phyloP scores from a whole-genome alignment of 2,329 filamentous ascomycete species.

The Geosmithia putterillii region DNA sequence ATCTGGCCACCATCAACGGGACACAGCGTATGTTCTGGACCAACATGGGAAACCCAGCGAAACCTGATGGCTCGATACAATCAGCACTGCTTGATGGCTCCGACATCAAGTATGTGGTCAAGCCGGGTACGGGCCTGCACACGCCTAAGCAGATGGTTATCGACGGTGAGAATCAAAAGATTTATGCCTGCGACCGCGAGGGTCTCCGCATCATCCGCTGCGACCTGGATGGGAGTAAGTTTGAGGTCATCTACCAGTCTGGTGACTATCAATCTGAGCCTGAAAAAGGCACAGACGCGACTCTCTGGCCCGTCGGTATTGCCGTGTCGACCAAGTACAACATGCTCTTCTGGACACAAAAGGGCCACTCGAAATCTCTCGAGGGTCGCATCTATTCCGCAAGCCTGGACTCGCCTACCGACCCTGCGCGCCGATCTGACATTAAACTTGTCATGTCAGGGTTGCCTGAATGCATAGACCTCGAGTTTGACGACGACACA shows the following conservation, averaged over 20 bases:
- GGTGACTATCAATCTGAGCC: conserved; percentile 11
- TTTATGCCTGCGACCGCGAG: conserved; percentile 32
- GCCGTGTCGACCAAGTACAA: conserved; percentile 26
- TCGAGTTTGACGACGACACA: conserved; percentile 35
- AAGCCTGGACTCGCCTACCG: conserved; percentile 23
- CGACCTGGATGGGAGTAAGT: conserved; percentile 22
- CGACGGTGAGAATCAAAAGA: conserved; percentile 12
- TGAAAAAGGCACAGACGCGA: conserved; percentile 14
- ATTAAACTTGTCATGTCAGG: conserved; percentile 26
- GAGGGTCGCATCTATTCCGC: conserved; percentile 41
- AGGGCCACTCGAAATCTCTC: conserved; percentile 37
- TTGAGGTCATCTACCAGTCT: conserved; percentile 26
- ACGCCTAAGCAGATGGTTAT: conserved; percentile 34
- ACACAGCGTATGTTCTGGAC: conserved; percentile 32
- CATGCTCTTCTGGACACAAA: conserved; percentile 48
- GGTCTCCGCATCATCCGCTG: conserved; percentile 25
- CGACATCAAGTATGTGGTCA: conserved; percentile 27
- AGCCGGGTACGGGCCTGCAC: conserved; percentile 26
- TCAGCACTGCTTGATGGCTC: conserved; percentile 36
- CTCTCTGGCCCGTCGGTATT: conserved; percentile 44
- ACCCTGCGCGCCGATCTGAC: conserved; percentile 24
- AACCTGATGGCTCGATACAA: conserved; percentile 27
- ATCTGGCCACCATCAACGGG: conserved; percentile 15
- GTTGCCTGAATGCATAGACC: conserved; percentile 44
- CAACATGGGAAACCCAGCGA: conserved; percentile 28